Conservation (phyloP, 345 rosid species). For the Lumnitzera racemosa region DNA sequence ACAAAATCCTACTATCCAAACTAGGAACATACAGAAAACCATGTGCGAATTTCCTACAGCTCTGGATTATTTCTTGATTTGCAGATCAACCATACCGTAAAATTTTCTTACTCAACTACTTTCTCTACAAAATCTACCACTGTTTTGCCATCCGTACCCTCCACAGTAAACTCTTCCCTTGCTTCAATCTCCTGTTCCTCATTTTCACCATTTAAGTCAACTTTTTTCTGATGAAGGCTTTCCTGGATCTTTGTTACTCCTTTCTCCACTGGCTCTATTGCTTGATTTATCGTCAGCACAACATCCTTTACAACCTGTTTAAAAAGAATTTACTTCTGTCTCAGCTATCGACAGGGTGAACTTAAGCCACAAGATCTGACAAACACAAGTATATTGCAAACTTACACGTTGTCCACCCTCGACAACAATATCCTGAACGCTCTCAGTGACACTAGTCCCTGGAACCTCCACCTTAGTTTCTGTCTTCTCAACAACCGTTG, state of each 20-base stretch:
- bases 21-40: too few relatives aligned
- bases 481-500: conserved; percentile 30
- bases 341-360: neutral
- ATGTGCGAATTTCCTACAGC: too few relatives aligned
- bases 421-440: conserved; percentile 78
- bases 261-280: conserved; percentile 76
- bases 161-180: conserved; percentile 20
- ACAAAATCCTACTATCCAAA: too few relatives aligned
- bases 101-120: neutral
- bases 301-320: conserved; percentile 71
- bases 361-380: too few relatives aligned
- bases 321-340: neutral
- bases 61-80: too few relatives aligned
- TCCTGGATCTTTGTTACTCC: conserved; percentile 81
- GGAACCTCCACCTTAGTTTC: conserved; percentile 56
- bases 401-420: conserved; percentile 74
- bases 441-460: conserved; percentile 68
- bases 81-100: too few relatives aligned
- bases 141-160: conserved; percentile 2
- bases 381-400: neutral
- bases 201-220: conserved; percentile 20
- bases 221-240: conserved; percentile 35
- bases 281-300: conserved; percentile 78
- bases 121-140: conserved; percentile 1
- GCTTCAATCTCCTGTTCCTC: conserved; percentile 27